Evolutionary conservation across 345 rosid genomes (phyloP), one percentile per base, ranked within the genome.

Genomic region (Rubroshorea leprosula): DNA sequence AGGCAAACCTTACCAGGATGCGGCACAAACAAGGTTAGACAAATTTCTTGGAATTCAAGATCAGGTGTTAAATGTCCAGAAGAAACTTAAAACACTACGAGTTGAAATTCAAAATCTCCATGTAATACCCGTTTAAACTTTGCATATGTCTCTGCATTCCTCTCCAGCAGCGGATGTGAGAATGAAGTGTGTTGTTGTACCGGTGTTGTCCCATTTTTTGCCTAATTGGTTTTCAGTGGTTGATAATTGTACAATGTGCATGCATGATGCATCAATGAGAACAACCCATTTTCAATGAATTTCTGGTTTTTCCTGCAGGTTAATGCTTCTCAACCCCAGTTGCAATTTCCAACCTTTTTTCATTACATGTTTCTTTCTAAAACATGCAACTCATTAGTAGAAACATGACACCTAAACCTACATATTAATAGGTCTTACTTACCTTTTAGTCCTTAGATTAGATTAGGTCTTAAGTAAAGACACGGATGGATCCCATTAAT

Each of bases 71-170:
- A 71, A 58, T 19, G 76, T 72, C 19, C 72, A 73, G 69, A 70
- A 72, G 60, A 76, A 63, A 74, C 70, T 85, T 49, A 69, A 68
- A 56, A 63, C 58, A 23, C 68, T 93, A 18, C 86, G 62, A 77
- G 73, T 76, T 41, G 99, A 89, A 54, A 93, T 89, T 22, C 88
- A 87, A 68, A 93, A 93, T 65, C 72, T 82, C 66, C 95, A 93
- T 72, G 80, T 81, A 65, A 52, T 15, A 44, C 6, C 18, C 17
- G 2, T 49, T n/a, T 18, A 15, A 60, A 11, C 16, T 11, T 1
- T 23, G 29, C 24, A 22, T 31, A 29, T 27, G 48, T 6, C 20
- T 5, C 20, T 18, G 41, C 43, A 60, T 52, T 46, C 23, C n/a
- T n/a, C n/a, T n/a, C n/a, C n/a, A n/a, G n/a, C n/a, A n/a, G n/a